Percentiles rank a stretch among this genome's conserved stretches.
These are phyloP conservation scores for Clitocybe nebularis DNA, from an alignment of 1,284 basidiomycete genomes.

Conservation along the genomic window DNA sequence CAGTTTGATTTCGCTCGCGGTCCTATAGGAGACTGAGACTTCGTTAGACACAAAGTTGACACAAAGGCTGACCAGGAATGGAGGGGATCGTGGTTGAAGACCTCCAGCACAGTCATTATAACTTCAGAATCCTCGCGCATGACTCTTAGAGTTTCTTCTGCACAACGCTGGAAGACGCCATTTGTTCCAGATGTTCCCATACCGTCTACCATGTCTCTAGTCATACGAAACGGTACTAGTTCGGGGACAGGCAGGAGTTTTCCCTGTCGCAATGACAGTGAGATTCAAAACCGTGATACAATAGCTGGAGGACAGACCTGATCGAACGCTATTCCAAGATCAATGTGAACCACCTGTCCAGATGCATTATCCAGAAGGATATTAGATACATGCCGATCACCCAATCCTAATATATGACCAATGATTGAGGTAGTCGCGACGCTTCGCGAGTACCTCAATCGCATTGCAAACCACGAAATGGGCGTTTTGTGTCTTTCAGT, in stretches of 20 bases:
- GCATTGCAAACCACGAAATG: constrained; percentile 90
- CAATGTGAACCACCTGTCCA: constrained; percentile 93
- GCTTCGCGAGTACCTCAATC: constrained; percentile 86
- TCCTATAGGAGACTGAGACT: constrained; percentile 39
- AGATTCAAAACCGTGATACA: not conserved
- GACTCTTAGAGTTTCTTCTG: constrained; percentile 92
- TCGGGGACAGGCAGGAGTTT: constrained; percentile 82
- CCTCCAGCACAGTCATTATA: constrained; percentile 93
- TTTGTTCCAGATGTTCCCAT: constrained; percentile 89
- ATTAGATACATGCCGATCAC: constrained; percentile 91
- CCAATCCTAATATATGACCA: constrained; percentile 89
- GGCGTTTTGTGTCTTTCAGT: constrained; percentile 86
- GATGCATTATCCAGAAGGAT: constrained; percentile 83
- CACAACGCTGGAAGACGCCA: constrained; percentile 93
- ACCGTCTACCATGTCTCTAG: constrained; percentile 90
- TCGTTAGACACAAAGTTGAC: not conserved
- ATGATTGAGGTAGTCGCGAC: constrained; percentile 94
- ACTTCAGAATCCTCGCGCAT: constrained; percentile 82
- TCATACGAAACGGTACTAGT: constrained; percentile 92
- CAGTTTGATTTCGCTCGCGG: constrained; percentile 69
- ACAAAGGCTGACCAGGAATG: constrained; percentile 68
- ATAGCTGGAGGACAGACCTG: constrained; percentile 50
- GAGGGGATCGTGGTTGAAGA: constrained; percentile 95
- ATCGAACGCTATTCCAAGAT: constrained; percentile 96
- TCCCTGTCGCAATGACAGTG: constrained; percentile 49